Base-by-base conservation (phyloP, 176 grass and related monocot genomes). In the Eleusine coracana region DNA sequence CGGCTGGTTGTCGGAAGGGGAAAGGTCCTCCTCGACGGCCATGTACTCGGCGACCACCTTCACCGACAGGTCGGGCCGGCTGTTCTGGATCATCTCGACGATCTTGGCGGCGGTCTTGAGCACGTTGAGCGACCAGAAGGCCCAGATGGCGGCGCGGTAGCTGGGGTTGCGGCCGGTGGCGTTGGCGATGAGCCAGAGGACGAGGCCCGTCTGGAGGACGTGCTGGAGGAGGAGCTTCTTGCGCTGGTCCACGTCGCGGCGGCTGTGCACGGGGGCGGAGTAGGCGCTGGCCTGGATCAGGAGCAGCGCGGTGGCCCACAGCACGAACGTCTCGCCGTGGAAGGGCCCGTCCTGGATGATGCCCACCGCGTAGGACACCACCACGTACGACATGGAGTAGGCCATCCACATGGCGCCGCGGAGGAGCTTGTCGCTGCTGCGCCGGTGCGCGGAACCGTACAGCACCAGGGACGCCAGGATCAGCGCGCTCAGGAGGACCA, bases 141-240 rank as follows among this genome's bases (percentile, higher is more conserved):
- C 63, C 84, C 80, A 89, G 61, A 87, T 76, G 54, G 84, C 40
- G 7, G 80, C 79, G 3, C 76, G 48, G 80, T 90, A 89, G 76
- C 87, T 90, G 74, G 70, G 6, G 34, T 82, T 90, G n/a, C 50
- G 42, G 80, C 84, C 88, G 73, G 66, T 77, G 49, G 85, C 76
- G 10, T 66, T 85, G 78, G 65, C 14, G 40, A 80, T 21, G 59
- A 91, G 82, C 82, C 86, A 85, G 34, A 85, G 82, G 41, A 88
- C 82, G 38, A 88, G 86, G 5, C 68, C 67, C 4, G 82, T 82
- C 82, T 91, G 81, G 31, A 91, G 85, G 55, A 91, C 61, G 82
- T 88, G 76, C 88, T 86, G 84, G 34, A 90, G 84, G 23, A 90
- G 88, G 62, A 87, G 74, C 84, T 87, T 90, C 84, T 90, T 90